phyloP scores from a whole-genome alignment of 1,139 yeast species.

The Debaryomycetaceae sp. region DNA sequence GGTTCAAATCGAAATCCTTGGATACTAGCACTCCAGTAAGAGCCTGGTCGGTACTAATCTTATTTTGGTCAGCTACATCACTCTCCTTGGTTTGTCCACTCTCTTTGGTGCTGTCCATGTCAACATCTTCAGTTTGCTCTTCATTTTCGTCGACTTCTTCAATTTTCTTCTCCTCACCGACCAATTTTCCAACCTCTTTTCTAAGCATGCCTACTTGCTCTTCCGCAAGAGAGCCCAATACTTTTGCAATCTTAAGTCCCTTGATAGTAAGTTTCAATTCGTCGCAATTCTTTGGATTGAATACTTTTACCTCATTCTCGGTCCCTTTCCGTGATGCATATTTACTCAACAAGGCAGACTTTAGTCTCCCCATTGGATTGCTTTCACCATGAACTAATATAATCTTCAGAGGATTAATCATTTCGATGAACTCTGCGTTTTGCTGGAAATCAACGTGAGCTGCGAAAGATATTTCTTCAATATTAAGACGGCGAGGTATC shows the following conservation, averaged over 20 bases:
- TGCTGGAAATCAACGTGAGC: constrained; percentile 98
- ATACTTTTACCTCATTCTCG: constrained; percentile 87
- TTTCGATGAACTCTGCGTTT: constrained; percentile 84
- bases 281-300: constrained; percentile 90
- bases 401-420: constrained; percentile 76
- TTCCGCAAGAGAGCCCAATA: constrained; percentile 73
- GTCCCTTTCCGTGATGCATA: constrained; percentile 81
- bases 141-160: constrained; percentile 7
- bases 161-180: constrained; percentile 12
- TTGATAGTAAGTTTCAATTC: constrained; percentile 72
- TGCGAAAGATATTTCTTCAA: constrained; percentile 97
- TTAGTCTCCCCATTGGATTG: constrained; percentile 95
- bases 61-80: constrained; percentile 13
- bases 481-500: constrained; percentile 80
- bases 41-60: constrained; percentile 35
- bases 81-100: constrained; percentile 15
- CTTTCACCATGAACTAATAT: constrained; percentile 98
- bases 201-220: constrained; percentile 35
- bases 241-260: constrained; percentile 83
- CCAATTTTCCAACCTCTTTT: constrained; percentile 25
- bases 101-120: constrained; percentile 6
- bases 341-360: constrained; percentile 86
- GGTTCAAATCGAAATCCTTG: constrained; percentile 81
- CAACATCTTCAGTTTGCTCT: constrained; percentile 9
- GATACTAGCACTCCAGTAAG: constrained; percentile 89